These are phyloP conservation scores for Diaporthe citriasiana DNA, from an alignment of 2,329 filamentous ascomycete genomes.

Conservation along the genomic window DNA sequence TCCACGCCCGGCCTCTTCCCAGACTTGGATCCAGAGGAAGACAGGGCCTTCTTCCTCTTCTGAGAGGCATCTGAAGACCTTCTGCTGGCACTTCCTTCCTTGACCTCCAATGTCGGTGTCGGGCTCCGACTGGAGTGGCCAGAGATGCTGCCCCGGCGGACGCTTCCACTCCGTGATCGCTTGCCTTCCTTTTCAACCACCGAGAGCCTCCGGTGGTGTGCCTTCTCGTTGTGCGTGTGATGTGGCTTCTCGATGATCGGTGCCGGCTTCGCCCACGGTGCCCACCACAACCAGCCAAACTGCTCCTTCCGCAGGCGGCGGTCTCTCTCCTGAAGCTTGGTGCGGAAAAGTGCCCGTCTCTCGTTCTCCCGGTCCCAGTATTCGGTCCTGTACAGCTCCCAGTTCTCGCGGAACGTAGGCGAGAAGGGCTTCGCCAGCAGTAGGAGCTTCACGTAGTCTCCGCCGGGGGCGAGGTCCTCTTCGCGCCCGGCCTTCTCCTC, in stretches of 20 bases:
- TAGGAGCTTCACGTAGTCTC: conserved; percentile 91
- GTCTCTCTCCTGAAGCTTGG: conserved; percentile 78
- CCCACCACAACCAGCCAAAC: conserved; percentile 88
- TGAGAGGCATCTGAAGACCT: conserved; percentile 64
- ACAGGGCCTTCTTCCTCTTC: conserved; percentile 66
- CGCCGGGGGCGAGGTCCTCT: conserved; percentile 90
- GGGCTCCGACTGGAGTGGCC: conserved; percentile 63
- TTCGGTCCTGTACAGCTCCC: conserved; percentile 93
- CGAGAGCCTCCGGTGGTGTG: conserved; percentile 56
- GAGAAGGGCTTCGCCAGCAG: conserved; percentile 95
- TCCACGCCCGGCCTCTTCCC: conserved; percentile 62
- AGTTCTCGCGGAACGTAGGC: conserved; percentile 94
- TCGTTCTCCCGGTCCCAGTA: conserved; percentile 99
- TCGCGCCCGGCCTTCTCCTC: conserved; percentile 80
- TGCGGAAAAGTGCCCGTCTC: conserved; percentile 79
- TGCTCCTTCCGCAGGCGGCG: conserved; percentile 76
- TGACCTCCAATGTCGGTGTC: conserved; percentile 63
- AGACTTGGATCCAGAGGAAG: conserved; percentile 48
- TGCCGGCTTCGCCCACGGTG: conserved; percentile 73
- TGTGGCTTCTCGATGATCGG: conserved; percentile 49
- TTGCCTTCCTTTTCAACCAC: conserved; percentile 62
- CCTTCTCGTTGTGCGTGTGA: conserved; percentile 57
- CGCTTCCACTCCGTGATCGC: conserved; percentile 65
- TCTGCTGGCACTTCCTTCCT: conserved; percentile 57
- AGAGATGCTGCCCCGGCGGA: conserved; percentile 65